A percentile compares a stretch with the other conserved stretches of the same genome.
Evolutionary conservation across 768 basidiomycete genomes (phyloP).

Genomic region (Agrocybe chaxingu): DNA sequence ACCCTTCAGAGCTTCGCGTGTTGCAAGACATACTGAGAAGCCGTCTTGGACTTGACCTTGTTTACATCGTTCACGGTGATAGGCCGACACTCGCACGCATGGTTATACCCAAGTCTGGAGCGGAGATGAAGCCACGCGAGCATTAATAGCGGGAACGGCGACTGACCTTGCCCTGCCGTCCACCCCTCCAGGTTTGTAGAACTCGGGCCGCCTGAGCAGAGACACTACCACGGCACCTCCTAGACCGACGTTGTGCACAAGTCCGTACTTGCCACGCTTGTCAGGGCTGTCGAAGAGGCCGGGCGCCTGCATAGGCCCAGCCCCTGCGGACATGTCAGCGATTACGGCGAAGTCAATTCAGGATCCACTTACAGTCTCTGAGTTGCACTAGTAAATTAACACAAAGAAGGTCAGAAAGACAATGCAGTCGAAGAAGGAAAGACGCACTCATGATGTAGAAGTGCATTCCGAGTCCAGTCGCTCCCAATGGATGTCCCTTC

Average conservation of each 20-base stretch:
- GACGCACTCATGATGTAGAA: slow-evolving; percentile 76
- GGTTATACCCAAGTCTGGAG: slow-evolving; percentile 74
- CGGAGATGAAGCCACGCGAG: neutral
- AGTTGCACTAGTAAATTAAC: slow-evolving; percentile 57
- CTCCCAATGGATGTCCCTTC: slow-evolving; percentile 86
- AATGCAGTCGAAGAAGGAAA: slow-evolving; percentile 1
- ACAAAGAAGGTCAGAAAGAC: neutral
- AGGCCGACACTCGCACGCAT: slow-evolving; percentile 63
- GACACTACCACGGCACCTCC: slow-evolving; percentile 80
- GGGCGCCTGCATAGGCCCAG: slow-evolving; percentile 80
- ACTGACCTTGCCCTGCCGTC: slow-evolving; percentile 66
- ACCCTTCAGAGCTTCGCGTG: slow-evolving; percentile 41
- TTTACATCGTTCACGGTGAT: slow-evolving; percentile 64
- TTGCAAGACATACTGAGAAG: slow-evolving; percentile 46
- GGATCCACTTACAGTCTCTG: slow-evolving; percentile 52
- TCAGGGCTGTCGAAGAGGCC: slow-evolving; percentile 62
- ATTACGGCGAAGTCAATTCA: neutral
- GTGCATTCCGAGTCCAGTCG: slow-evolving; percentile 83
- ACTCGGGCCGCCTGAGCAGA: slow-evolving; percentile 73
- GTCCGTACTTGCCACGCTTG: slow-evolving; percentile 71
- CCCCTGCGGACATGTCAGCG: slow-evolving; percentile 43
- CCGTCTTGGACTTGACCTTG: slow-evolving; percentile 70
- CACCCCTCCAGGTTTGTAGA: slow-evolving; percentile 60
- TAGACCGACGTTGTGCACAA: slow-evolving; percentile 82
- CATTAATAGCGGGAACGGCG: neutral